Conservation (phyloP, 2,329 filamentous ascomycete genomes). For the Dothidotthia symphoricarpi region DNA sequence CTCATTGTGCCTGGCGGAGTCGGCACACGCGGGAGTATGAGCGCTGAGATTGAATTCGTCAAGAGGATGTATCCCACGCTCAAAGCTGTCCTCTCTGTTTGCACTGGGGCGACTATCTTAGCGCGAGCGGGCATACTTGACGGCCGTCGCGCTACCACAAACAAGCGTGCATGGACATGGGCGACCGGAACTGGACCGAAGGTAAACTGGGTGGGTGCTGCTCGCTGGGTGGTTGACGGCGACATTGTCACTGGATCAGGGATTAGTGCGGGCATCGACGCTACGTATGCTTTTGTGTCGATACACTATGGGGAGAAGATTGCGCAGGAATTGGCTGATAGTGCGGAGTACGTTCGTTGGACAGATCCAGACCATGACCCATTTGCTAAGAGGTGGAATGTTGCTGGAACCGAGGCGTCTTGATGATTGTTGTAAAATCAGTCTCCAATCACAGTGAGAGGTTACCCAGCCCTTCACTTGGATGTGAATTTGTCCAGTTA, state of each 20-base stretch:
- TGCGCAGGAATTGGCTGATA: conserved; percentile 49
- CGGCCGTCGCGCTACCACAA: conserved; percentile 61
- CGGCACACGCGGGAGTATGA: conserved; percentile 43
- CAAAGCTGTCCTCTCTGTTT: conserved; percentile 60
- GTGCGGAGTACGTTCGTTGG: conserved; percentile 58
- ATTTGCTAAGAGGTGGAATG: conserved; percentile 47
- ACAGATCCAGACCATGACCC: conserved; percentile 53
- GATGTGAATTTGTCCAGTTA: too few relatives aligned
- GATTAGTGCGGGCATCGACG: conserved; percentile 63
- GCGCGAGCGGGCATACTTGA: conserved; percentile 60
- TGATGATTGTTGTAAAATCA: too few relatives aligned
- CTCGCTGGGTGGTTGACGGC: conserved; percentile 59
- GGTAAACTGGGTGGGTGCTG: conserved; percentile 57
- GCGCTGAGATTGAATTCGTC: conserved; percentile 49
- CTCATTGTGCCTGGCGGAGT: conserved; percentile 64
- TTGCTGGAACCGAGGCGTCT: too few relatives aligned
- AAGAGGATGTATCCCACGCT: conserved; percentile 49
- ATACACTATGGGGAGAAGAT: conserved; percentile 53
- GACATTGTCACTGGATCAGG: conserved; percentile 65
- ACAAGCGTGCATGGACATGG: conserved; percentile 56
- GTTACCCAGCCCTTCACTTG: too few relatives aligned
- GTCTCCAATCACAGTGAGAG: too few relatives aligned
- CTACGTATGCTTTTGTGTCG: conserved; percentile 55
- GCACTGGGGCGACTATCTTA: conserved; percentile 60
- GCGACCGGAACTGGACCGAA: conserved; percentile 44